Percentiles rank a stretch among this genome's conserved stretches.
Evolutionary conservation across 345 rosid genomes (phyloP).

Genomic region (Camelina neglecta): DNA sequence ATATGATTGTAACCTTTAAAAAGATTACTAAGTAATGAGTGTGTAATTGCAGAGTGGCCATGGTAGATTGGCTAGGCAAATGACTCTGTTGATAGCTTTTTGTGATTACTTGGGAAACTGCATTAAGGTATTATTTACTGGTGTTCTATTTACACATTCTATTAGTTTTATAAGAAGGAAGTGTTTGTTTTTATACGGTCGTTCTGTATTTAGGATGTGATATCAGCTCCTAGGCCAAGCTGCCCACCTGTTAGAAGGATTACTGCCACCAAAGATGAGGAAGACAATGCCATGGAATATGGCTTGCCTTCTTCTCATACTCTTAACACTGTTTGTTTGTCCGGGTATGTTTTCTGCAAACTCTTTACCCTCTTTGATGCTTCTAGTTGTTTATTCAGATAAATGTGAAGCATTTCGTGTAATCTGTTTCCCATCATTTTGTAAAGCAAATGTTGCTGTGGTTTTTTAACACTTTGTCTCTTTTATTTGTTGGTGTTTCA

Average conservation of each 20-base stretch:
- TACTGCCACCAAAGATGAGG: conserved; percentile 90
- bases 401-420: conserved; percentile 15
- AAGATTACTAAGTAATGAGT: not conserved
- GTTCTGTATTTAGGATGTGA: conserved; percentile 65
- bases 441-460: conserved; percentile 8
- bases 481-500: conserved; percentile 40
- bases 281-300: conserved; percentile 95
- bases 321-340: conserved; percentile 87
- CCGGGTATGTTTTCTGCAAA: conserved; percentile 60
- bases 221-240: conserved; percentile 94
- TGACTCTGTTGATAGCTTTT: conserved; percentile 93
- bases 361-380: not conserved
- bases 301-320: conserved; percentile 99
- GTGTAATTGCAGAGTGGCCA: conserved; percentile 76
- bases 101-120: conserved; percentile 94
- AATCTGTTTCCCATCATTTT: not conserved
- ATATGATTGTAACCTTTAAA: not conserved
- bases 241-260: conserved; percentile 92
- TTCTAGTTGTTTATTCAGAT: too few species aligned
- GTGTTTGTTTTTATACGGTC: not conserved
- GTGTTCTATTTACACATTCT: not conserved
- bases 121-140: conserved; percentile 66
- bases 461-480: conserved; percentile 9
- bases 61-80: conserved; percentile 96
- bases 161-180: conserved; percentile 4